A percentile compares a stretch with the other conserved stretches of the same genome.
Evolutionary conservation across 306 rosid genomes (phyloP).

Genomic region (Glycyrrhiza uralensis): DNA sequence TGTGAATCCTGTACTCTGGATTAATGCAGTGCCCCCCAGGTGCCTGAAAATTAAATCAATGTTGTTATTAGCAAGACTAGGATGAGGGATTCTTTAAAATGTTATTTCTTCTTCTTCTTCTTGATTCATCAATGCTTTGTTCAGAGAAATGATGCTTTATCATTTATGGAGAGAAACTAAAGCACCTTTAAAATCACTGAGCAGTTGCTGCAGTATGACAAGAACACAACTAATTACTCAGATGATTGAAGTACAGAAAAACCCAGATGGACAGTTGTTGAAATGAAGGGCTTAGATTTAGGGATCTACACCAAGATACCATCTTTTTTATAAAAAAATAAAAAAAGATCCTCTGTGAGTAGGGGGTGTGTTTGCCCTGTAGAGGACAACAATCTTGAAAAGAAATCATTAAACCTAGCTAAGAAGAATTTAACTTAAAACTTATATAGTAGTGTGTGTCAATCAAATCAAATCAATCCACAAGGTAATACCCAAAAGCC

Average conservation of each 20-base stretch:
- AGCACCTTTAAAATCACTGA: conserved; percentile 45
- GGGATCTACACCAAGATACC: conserved; percentile 33
- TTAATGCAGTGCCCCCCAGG: conserved; percentile 40
- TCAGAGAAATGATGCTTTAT: conserved; percentile 21
- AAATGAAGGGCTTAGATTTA: conserved; percentile 28
- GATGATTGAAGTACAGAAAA: conserved; percentile 41
- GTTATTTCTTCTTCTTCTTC: not conserved
- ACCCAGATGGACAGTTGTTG: conserved; percentile 57
- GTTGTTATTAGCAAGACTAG: not conserved
- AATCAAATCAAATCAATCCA: conserved; percentile 41
- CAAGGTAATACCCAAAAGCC: conserved; percentile 23
- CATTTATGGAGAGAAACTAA: conserved; percentile 27
- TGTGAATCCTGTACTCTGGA: conserved; percentile 60
- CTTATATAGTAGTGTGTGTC: too few relatives aligned
- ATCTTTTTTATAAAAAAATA: not conserved
- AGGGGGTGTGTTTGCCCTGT: conserved; percentile 22
- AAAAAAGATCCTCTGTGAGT: not conserved
- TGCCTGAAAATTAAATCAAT: conserved; percentile 42
- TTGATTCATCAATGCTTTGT: not conserved
- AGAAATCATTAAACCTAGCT: conserved; percentile 43
- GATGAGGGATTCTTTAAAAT: not conserved
- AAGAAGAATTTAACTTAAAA: too few relatives aligned
- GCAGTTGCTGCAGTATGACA: conserved; percentile 29
- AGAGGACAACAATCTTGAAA: conserved; percentile 46
- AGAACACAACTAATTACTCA: conserved; percentile 30